These are phyloP conservation scores for Spergularia bocconei DNA, from an alignment of 148 eudicot species.

Conservation along the genomic window DNA sequence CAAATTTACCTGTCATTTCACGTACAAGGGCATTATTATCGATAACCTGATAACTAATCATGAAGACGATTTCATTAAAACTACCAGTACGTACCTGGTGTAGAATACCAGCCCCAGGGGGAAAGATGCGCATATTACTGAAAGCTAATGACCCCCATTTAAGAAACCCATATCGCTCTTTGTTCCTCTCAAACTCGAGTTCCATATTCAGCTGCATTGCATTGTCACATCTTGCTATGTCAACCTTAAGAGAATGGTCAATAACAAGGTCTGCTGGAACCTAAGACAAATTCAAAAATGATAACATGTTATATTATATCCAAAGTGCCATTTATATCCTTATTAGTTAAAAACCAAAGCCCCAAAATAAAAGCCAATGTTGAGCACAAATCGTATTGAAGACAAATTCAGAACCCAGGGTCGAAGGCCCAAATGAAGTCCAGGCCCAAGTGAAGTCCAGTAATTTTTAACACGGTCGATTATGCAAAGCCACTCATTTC, in stretches of 20 bases:
- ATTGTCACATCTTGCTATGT: slow-evolving; percentile 75
- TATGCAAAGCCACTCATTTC: no score
- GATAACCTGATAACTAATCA: no score
- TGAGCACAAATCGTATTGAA: no score
- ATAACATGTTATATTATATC: neutral
- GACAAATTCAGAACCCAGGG: no score
- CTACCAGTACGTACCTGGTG: slow-evolving; percentile 67
- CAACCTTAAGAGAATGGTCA: slow-evolving; percentile 96
- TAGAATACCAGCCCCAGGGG: slow-evolving; percentile 98
- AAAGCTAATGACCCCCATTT: slow-evolving; percentile 98
- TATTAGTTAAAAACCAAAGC: no score
- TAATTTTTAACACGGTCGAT: no score
- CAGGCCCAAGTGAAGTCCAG: no score
- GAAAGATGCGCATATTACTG: slow-evolving; percentile 92
- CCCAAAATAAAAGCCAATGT: no score
- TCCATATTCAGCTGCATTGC: slow-evolving; percentile 84
- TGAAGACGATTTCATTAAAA: neutral
- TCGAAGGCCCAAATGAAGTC: no score
- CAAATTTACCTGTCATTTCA: slow-evolving; percentile 70
- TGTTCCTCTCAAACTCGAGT: slow-evolving; percentile 80
- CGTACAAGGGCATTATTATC: no score
- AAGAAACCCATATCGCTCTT: slow-evolving; percentile 83
- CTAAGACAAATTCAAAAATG: slow-evolving; percentile 32
- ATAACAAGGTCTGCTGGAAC: slow-evolving; percentile 96
- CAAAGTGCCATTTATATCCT: no score